Base-by-base conservation (phyloP, 139 green algal genomes). In the Dunaliella sp. region DNA sequence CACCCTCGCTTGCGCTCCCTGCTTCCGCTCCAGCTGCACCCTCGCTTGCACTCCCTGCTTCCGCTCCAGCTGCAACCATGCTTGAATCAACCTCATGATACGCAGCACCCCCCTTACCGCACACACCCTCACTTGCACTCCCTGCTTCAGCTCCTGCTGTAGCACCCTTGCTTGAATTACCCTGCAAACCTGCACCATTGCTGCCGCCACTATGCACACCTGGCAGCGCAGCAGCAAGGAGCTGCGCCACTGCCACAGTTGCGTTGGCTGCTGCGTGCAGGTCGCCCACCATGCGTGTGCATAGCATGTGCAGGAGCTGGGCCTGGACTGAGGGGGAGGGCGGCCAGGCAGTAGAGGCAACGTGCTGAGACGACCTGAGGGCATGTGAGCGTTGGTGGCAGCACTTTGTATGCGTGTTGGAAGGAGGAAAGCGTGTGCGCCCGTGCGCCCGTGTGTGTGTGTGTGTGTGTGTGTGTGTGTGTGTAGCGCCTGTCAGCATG, bases 261-360 rank as follows among this genome's bases (percentile, higher is more conserved):
- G 78, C 78, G 33, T 38, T 48, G 36, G 78, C n/a, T 2, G 35
- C 78, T 25, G 78, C 78, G 0, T n/a, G 30, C 36, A 89, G 36
- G 78, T 89, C 86, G 1, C 30, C 33, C 32, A 89, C 59, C 77
- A 87, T 87, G 35, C 86, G 77, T 0, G 32, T 36, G 25, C 36
- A 75, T 31, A 85, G 59, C 3, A 25, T 24, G 1, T 57, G 81
- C 77, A 89, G 83, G 37, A 89, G 65, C 31, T 32, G 82, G 34
- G 82, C 82, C 86, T 89, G 86, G 82, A 87, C 82, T 38, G 77
- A 76, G 78, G 34, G 74, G 35, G 33, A 65, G 32, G 77, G 31
- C 0, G 86, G 86, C 86, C 86, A 89, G 3, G 59, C 0, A 16
- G 48, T 7, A 16, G 48, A 65, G 7, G 48, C 48, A 16, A 16